phyloP scores from a whole-genome alignment of 108 stramenopile genomes.

The Cyclotella distinguenda region DNA sequence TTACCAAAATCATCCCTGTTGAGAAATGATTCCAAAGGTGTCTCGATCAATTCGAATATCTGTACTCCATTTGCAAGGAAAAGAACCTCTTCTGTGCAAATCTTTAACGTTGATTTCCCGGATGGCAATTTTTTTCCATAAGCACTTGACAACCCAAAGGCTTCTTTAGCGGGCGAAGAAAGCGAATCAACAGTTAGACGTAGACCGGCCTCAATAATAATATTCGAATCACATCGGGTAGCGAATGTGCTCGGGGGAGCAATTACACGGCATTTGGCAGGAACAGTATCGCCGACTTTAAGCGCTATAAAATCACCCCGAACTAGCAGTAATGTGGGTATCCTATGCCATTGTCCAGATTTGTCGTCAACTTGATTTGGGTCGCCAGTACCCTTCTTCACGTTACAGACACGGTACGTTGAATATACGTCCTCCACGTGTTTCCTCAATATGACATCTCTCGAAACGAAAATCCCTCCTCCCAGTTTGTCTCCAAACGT shows the following conservation, averaged over 20 bases:
- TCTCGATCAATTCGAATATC: constrained; percentile 64
- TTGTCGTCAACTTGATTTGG: not conserved
- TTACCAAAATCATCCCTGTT: constrained; percentile 34
- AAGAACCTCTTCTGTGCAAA: constrained; percentile 57
- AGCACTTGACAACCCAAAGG: constrained; percentile 4
- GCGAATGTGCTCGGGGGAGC: too few relatives aligned
- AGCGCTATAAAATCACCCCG: constrained; percentile 77
- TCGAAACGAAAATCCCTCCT: constrained; percentile 5
- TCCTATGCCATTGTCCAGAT: constrained; percentile 53
- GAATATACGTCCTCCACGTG: constrained; percentile 66
- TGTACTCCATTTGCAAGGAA: constrained; percentile 64
- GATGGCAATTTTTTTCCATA: constrained; percentile 27
- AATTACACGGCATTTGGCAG: constrained; percentile 41
- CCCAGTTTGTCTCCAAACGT: too few relatives aligned
- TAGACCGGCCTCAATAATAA: constrained; percentile 53
- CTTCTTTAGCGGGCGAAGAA: constrained; percentile 5
- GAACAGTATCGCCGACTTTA: constrained; percentile 75
- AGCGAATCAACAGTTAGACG: constrained; percentile 52
- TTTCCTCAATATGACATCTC: constrained; percentile 27
- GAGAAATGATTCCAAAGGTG: constrained; percentile 68
- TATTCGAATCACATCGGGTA: not conserved
- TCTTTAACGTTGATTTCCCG: constrained; percentile 62
- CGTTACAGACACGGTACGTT: constrained; percentile 57
- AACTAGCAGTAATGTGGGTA: constrained; percentile 70
- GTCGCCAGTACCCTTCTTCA: not conserved